Percentiles rank a stretch among this genome's conserved stretches.
phyloP scores from a whole-genome alignment of 257 asterid genomes.

The Solanum sitiens region DNA sequence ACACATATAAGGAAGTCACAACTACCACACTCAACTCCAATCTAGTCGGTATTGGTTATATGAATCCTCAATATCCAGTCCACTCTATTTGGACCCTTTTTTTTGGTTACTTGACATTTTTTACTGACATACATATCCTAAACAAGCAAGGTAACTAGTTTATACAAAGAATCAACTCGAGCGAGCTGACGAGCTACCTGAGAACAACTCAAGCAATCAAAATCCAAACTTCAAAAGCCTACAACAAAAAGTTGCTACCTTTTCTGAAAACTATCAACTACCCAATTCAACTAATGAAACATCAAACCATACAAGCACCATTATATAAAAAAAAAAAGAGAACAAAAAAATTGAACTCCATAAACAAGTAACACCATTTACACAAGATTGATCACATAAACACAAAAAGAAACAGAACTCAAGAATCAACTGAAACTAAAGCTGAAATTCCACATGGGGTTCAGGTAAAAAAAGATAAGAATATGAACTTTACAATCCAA shows the following conservation, averaged over 20 bases:
- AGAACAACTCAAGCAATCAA: neutral
- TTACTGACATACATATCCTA: neutral
- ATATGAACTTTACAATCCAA: neutral
- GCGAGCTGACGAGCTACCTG: neutral
- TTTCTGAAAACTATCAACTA: neutral
- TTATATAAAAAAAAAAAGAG: neutral
- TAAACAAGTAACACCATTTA: neutral
- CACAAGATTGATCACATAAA: neutral
- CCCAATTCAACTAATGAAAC: slow-evolving; percentile 2
- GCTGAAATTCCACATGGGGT: neutral
- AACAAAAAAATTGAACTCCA: neutral
- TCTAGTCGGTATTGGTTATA: neutral
- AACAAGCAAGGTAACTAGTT: neutral
- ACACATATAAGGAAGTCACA: neutral
- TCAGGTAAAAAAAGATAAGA: neutral
- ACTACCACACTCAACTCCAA: neutral
- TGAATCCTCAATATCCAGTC: neutral
- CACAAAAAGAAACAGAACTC: neutral
- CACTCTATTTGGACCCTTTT: neutral
- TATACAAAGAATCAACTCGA: neutral
- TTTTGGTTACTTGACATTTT: neutral
- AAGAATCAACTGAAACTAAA: neutral
- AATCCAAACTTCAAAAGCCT: neutral
- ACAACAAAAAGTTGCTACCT: neutral
- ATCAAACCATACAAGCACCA: neutral